These are phyloP conservation scores for Astragalus glycyphyllos DNA, from an alignment of 306 rosid genomes.

Conservation along the genomic window DNA sequence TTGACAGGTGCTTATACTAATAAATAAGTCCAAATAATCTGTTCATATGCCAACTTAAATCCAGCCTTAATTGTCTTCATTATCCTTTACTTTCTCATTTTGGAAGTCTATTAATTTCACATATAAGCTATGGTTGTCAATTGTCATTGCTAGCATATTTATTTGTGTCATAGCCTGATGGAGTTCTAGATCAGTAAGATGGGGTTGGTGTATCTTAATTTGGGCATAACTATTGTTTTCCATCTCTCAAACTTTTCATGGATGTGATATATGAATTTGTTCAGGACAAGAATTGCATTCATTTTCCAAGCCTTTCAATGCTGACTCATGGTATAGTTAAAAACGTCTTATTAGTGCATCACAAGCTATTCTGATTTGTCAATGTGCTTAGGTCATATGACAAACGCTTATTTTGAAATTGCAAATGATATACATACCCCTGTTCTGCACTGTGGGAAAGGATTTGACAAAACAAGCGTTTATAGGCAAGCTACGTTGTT, in stretches of 20 bases:
- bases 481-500: neutral
- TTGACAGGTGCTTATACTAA: too few relatives aligned
- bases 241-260: too few relatives aligned
- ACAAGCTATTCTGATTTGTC: too few relatives aligned
- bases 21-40: too few relatives aligned
- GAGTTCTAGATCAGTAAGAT: neutral
- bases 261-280: too few relatives aligned
- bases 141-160: too few relatives aligned
- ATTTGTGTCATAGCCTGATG: neutral
- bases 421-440: neutral
- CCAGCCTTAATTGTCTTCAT: too few relatives aligned
- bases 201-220: neutral
- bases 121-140: neutral
- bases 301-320: neutral
- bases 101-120: neutral
- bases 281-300: too few relatives aligned
- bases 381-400: too few relatives aligned
- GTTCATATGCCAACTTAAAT: too few relatives aligned
- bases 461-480: neutral
- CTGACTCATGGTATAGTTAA: neutral
- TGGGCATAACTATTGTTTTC: neutral
- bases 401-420: neutral
- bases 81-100: too few relatives aligned
- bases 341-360: too few relatives aligned
- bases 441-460: constrained; percentile 4